phyloP scores from a whole-genome alignment of 2,329 filamentous ascomycete genomes.

The Claviceps lovelessii region DNA sequence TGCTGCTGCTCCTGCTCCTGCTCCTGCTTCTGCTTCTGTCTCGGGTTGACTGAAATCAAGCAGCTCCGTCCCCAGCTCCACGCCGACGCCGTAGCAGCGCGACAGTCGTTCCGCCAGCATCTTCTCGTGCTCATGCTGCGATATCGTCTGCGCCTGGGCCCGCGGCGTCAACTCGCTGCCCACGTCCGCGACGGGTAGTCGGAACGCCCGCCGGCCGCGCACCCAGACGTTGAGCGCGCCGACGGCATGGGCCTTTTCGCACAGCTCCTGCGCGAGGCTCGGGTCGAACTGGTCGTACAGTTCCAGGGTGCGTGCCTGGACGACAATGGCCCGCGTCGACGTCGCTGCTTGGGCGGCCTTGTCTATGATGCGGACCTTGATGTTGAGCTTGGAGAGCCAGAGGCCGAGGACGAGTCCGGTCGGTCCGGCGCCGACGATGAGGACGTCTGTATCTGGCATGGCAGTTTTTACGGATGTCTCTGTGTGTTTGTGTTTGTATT shows the following conservation, averaged over 20 bases:
- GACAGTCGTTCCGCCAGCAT: constrained; percentile 26
- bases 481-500: too few relatives aligned
- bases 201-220: background rate
- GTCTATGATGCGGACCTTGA: constrained; percentile 30
- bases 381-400: constrained; percentile 27
- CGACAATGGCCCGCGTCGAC: background rate
- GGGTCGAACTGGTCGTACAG: constrained; percentile 1
- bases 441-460: constrained; percentile 13
- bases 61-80: constrained; percentile 14
- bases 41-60: constrained; percentile 31
- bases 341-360: constrained; percentile 30
- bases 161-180: background rate
- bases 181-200: background rate
- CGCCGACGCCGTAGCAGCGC: background rate
- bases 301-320: constrained; percentile 1
- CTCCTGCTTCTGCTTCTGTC: constrained; percentile 29
- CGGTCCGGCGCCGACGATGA: constrained; percentile 29
- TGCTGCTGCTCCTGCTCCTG: constrained; percentile 29
- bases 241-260: background rate
- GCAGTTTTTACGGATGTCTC: too few relatives aligned
- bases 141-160: background rate
- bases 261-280: background rate
- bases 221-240: constrained; percentile 1
- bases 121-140: constrained; percentile 27
- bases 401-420: constrained; percentile 28